Conservation (phyloP, 139 green algal genomes). For the Picocystis salinarum region DNA sequence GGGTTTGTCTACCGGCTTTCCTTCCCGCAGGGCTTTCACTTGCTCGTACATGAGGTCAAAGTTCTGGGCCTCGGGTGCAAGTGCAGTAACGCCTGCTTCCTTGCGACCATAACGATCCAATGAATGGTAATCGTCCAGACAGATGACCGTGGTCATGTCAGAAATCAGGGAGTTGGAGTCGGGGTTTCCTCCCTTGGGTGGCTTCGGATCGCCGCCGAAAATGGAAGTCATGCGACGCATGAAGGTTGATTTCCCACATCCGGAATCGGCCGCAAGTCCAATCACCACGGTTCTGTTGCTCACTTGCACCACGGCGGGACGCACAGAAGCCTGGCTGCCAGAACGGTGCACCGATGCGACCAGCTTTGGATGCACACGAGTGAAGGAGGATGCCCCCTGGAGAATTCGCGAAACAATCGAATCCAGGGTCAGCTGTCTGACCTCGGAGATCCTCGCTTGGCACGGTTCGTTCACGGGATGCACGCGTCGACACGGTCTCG, state of each 20-base stretch:
- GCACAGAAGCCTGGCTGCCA: too few species aligned
- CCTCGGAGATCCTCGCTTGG: too few species aligned
- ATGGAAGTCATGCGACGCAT: slow-evolving; percentile 96
- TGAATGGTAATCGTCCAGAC: slow-evolving; percentile 97
- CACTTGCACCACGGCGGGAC: slow-evolving; percentile 16
- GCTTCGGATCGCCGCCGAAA: slow-evolving; percentile 79
- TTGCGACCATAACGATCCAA: slow-evolving; percentile 87
- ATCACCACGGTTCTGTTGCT: slow-evolving; percentile 72
- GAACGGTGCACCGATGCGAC: too few species aligned
- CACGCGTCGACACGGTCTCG: too few species aligned
- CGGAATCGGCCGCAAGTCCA: slow-evolving; percentile 90
- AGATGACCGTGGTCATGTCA: slow-evolving; percentile 98
- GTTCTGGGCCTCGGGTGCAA: slow-evolving; percentile 85
- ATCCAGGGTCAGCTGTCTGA: too few species aligned
- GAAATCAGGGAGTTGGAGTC: slow-evolving; percentile 97
- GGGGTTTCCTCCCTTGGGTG: slow-evolving; percentile 66
- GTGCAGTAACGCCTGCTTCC: slow-evolving; percentile 68
- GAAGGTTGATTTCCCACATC: slow-evolving; percentile 99
- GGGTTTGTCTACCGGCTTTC: slow-evolving; percentile 91
- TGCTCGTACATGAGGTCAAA: slow-evolving; percentile 98
- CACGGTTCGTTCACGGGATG: too few species aligned
- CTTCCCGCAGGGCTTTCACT: slow-evolving; percentile 91
- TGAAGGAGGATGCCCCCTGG: too few species aligned
- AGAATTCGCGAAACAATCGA: too few species aligned
- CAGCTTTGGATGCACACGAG: too few species aligned